These are phyloP conservation scores for Globisporangium solare DNA, from an alignment of 352 stramenopile genomes.

Conservation along the genomic window DNA sequence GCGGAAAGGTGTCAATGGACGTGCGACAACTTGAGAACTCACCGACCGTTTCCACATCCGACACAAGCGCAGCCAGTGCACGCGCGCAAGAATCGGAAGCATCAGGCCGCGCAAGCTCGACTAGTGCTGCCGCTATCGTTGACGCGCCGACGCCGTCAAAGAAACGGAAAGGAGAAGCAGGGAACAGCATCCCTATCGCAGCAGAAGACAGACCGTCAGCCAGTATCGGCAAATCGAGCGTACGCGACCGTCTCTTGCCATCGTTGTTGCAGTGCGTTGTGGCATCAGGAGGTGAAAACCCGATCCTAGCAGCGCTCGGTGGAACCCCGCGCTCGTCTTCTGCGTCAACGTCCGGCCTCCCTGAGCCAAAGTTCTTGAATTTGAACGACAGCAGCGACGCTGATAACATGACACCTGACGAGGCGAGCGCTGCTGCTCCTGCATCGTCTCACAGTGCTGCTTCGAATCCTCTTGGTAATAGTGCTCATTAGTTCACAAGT, in stretches of 20 bases:
- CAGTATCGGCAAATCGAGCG: conserved; percentile 7
- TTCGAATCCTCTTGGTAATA: conserved; percentile 5
- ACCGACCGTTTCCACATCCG: not conserved
- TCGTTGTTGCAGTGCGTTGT: conserved; percentile 25
- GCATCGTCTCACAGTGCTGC: not conserved
- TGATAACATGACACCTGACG: conserved; percentile 5
- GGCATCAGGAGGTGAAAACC: conserved; percentile 39
- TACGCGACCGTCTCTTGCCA: conserved; percentile 13
- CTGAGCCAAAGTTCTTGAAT: conserved; percentile 42
- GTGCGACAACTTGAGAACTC: not conserved
- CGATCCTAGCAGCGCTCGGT: conserved; percentile 53
- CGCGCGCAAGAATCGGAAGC: not conserved
- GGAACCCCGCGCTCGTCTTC: conserved; percentile 42
- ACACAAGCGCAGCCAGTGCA: not conserved
- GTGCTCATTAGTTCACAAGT: not conserved
- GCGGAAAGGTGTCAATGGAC: not conserved
- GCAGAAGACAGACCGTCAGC: conserved; percentile 9
- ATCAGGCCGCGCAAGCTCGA: not conserved
- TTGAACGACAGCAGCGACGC: conserved; percentile 20
- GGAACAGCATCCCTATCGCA: conserved; percentile 10
- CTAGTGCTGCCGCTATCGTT: not conserved
- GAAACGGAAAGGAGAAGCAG: conserved; percentile 30
- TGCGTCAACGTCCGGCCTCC: conserved; percentile 13
- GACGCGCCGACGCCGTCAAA: conserved; percentile 50
- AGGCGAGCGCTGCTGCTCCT: conserved; percentile 5